phyloP scores from a whole-genome alignment of 1,284 basidiomycete genomes.

The Volvariella surrecta region DNA sequence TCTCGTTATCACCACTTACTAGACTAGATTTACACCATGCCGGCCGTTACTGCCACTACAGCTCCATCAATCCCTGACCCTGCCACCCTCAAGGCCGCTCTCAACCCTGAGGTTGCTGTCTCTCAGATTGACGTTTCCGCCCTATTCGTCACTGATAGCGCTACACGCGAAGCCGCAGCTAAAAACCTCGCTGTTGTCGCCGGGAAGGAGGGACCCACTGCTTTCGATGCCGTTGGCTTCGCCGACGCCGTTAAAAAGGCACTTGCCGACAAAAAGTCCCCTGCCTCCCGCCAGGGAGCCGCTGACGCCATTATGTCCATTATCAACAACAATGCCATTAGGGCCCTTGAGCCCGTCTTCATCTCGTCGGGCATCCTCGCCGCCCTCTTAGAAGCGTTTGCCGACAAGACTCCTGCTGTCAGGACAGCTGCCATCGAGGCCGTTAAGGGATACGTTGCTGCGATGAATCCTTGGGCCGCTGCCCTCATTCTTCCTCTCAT shows the following conservation, averaged over 20 bases:
- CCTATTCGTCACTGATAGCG: constrained; percentile 70
- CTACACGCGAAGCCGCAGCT: constrained; percentile 62
- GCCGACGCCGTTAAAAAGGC: constrained; percentile 78
- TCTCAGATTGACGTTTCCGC: constrained; percentile 55
- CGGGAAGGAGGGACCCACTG: constrained; percentile 83
- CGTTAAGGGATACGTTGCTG: constrained; percentile 70
- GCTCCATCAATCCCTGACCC: constrained; percentile 44
- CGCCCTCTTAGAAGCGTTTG: constrained; percentile 85
- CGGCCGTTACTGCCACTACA: constrained; percentile 46
- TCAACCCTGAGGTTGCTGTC: constrained; percentile 37
- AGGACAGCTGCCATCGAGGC: constrained; percentile 83
- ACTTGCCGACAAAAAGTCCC: constrained; percentile 87
- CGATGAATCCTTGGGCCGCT: constrained; percentile 89
- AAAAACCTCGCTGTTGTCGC: constrained; percentile 64
- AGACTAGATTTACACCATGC: constrained; percentile 43
- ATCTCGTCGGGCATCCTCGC: constrained; percentile 80
- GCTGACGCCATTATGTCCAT: constrained; percentile 65
- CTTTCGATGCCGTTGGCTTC: constrained; percentile 74
- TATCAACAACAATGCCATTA: constrained; percentile 72
- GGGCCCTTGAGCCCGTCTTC: constrained; percentile 87
- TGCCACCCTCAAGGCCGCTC: constrained; percentile 57
- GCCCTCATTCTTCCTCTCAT: constrained; percentile 83
- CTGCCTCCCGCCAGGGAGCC: constrained; percentile 80
- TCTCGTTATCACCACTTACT: background rate
- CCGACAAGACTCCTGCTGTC: constrained; percentile 86